These are phyloP conservation scores for Tulasnella sp. DNA, from an alignment of 768 basidiomycete genomes.

Conservation along the genomic window DNA sequence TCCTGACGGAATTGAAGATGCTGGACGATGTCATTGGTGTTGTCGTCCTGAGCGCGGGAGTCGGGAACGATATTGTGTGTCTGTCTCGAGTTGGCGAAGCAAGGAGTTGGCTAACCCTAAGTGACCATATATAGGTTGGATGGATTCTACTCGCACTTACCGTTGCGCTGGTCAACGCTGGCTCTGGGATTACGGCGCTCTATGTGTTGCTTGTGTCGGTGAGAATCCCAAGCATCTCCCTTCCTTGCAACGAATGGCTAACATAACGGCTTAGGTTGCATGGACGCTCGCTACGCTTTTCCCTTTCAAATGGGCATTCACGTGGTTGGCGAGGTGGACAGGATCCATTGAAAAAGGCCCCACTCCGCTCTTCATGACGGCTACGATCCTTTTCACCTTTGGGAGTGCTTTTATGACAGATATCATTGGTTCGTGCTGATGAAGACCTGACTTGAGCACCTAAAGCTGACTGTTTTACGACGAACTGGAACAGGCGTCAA, in stretches of 20 bases:
- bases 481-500: slow-evolving; percentile 37
- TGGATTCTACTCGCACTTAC: slow-evolving; percentile 85
- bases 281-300: slow-evolving; percentile 71
- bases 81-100: too few species aligned
- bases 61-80: slow-evolving; percentile 62
- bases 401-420: slow-evolving; percentile 88
- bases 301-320: slow-evolving; percentile 47
- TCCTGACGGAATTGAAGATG: slow-evolving; percentile 60
- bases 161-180: slow-evolving; percentile 85
- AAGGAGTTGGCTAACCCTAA: too few species aligned
- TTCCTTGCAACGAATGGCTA: too few species aligned
- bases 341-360: slow-evolving; percentile 77
- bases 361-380: slow-evolving; percentile 80
- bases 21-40: slow-evolving; percentile 88
- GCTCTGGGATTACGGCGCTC: slow-evolving; percentile 68
- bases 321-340: slow-evolving; percentile 63
- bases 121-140: slow-evolving; percentile 33
- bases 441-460: background rate
- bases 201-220: slow-evolving; percentile 66
- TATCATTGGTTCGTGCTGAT: slow-evolving; percentile 46
- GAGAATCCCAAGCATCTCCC: too few species aligned
- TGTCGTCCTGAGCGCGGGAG: slow-evolving; percentile 84
- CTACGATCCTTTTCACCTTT: slow-evolving; percentile 68
- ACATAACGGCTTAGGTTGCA: too few species aligned
- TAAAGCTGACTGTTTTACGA: background rate